phyloP scores from a whole-genome alignment of 495 filamentous ascomycete species.

The Neohortaea acidophila region DNA sequence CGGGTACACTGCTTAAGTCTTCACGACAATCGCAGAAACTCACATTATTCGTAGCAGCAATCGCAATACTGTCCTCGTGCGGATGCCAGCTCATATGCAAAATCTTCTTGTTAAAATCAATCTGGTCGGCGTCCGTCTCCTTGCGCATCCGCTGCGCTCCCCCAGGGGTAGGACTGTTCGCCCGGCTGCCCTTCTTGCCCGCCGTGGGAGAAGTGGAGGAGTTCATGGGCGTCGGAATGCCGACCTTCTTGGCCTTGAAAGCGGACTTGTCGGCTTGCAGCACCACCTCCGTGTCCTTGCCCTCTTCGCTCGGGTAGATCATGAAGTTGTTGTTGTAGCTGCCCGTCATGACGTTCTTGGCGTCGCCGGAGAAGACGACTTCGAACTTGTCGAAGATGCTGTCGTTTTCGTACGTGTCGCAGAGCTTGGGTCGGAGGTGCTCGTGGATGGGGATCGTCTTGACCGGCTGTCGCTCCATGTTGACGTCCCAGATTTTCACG shows the following conservation, averaged over 20 bases:
- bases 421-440: slow-evolving; percentile 82
- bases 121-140: slow-evolving; percentile 98
- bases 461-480: slow-evolving; percentile 91
- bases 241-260: slow-evolving; percentile 99
- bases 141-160: slow-evolving; percentile 84
- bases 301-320: slow-evolving; percentile 95
- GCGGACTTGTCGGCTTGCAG: slow-evolving; percentile 96
- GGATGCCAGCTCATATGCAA: slow-evolving; percentile 99
- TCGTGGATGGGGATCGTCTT: slow-evolving; percentile 99
- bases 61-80: slow-evolving; percentile 97
- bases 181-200: slow-evolving; percentile 63
- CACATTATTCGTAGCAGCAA: slow-evolving; percentile 98
- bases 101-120: slow-evolving; percentile 99
- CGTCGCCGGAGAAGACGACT: slow-evolving; percentile 95
- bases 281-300: slow-evolving; percentile 92
- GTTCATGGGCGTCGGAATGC: slow-evolving; percentile 94
- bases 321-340: slow-evolving; percentile 99
- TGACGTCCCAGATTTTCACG: slow-evolving; percentile 99
- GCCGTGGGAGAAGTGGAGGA: slow-evolving; percentile 52
- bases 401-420: slow-evolving; percentile 98
- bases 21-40: slow-evolving; percentile 27
- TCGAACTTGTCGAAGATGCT: slow-evolving; percentile 99
- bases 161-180: slow-evolving; percentile 78
- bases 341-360: slow-evolving; percentile 98
- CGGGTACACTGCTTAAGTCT: slow-evolving; percentile 15